A percentile compares a stretch with the other conserved stretches of the same genome.
Conservation (phyloP, 495 filamentous ascomycete species). For the Hypoxylon cercidicola region DNA sequence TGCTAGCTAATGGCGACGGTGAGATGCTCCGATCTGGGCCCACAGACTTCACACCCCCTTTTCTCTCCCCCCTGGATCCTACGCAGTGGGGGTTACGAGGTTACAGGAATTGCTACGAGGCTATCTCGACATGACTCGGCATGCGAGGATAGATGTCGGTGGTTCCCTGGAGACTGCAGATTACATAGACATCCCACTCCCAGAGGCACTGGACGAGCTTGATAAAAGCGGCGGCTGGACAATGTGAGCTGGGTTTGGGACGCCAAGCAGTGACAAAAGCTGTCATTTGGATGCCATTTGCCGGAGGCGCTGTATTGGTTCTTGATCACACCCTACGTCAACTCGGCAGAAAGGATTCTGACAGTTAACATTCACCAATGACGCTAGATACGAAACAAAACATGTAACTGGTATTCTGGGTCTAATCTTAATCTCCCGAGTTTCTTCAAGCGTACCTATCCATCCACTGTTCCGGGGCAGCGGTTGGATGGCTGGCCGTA, state of each 20-base stretch:
- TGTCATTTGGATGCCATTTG: constrained; percentile 31
- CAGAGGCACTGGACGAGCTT: background rate
- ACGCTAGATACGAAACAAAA: background rate
- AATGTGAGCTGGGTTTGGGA: constrained; percentile 4
- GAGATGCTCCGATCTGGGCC: constrained; percentile 2
- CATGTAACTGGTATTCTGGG: background rate
- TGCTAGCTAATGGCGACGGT: background rate
- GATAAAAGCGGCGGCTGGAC: constrained; percentile 21
- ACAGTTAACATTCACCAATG: constrained; percentile 14
- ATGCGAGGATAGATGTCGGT: background rate
- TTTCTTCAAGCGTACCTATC: background rate
- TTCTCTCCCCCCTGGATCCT: background rate
- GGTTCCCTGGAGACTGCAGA: too few species aligned
- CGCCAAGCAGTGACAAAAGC: constrained; percentile 5
- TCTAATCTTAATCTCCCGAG: background rate
- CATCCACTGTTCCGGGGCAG: background rate
- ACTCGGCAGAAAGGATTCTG: background rate
- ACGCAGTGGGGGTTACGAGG: constrained; percentile 5
- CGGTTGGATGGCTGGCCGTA: background rate
- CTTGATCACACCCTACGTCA: constrained; percentile 30
- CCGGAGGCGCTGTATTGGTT: constrained; percentile 27
- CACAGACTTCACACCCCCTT: background rate
- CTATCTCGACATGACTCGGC: background rate
- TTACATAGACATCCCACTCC: background rate
- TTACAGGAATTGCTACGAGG: background rate